phyloP scores from a whole-genome alignment of 2,329 filamentous ascomycete genomes.

The Sphaerostilbella broomeana region DNA sequence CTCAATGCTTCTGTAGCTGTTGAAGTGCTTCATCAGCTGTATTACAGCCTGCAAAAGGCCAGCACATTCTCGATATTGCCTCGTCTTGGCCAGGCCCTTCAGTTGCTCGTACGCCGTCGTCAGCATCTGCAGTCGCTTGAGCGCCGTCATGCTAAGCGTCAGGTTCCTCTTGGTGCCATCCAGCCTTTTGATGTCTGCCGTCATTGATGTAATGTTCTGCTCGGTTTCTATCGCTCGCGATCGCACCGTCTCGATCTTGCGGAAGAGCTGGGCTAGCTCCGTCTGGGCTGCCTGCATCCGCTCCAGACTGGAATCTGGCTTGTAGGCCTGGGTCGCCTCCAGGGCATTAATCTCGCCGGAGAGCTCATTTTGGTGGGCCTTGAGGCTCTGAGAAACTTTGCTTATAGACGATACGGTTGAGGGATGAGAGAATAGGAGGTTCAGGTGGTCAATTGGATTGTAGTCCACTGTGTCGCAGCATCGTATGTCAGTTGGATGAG shows the following conservation, averaged over 20 bases:
- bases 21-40: slow-evolving; percentile 97
- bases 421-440: slow-evolving; percentile 86
- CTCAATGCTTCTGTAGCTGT: slow-evolving; percentile 94
- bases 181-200: slow-evolving; percentile 93
- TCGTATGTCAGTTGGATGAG: slow-evolving; percentile 15
- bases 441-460: slow-evolving; percentile 87
- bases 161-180: slow-evolving; percentile 96
- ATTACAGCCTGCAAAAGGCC: slow-evolving; percentile 90
- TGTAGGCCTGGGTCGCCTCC: slow-evolving; percentile 72
- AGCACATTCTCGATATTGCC: slow-evolving; percentile 92
- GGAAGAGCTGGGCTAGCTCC: slow-evolving; percentile 84
- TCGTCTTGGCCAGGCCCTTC: slow-evolving; percentile 69
- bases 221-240: slow-evolving; percentile 87
- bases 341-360: slow-evolving; percentile 69
- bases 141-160: slow-evolving; percentile 92
- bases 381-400: slow-evolving; percentile 66
- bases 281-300: slow-evolving; percentile 87
- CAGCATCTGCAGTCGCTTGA: slow-evolving; percentile 96
- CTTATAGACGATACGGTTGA: slow-evolving; percentile 73
- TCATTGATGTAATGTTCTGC: slow-evolving; percentile 96
- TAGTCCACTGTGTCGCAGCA: slow-evolving; percentile 55
- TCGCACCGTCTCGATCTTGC: slow-evolving; percentile 89
- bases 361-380: slow-evolving; percentile 73
- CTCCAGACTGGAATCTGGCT: slow-evolving; percentile 79
- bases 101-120: slow-evolving; percentile 99